Evolutionary conservation across 805 yeast genomes (phyloP), one percentile per base, ranked within the genome.

Genomic region (Candida mattraensis): DNA sequence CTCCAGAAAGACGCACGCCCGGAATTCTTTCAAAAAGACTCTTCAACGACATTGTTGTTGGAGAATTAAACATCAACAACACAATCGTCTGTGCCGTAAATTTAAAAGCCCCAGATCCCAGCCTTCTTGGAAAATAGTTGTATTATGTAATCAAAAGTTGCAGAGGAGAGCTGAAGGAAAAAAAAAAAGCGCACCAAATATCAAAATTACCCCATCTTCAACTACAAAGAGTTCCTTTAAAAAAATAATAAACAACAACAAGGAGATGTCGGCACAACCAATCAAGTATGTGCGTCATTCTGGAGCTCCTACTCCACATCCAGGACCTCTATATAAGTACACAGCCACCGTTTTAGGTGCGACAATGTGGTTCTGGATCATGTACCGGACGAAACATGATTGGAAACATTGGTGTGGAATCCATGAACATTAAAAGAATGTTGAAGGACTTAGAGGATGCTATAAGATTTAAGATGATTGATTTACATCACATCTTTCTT

Each of bases 281-380:
- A 38, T 37, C 27, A 50, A 47, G 36, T 61, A 59, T 40, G 37
- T 52, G 6, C 58, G 59, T 51, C 86, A 80, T 50, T 83, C 84
- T 9, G 73, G 74, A 14, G 76, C 78, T 22, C 77, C 83, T 28
- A 69, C 70, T 41, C 91, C 93, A 20, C 80, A 82, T 49, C 78
- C 78, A 13, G 76, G 78, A 25, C 64, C 74, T 2, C 63, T 72
- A 26, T 73, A 80, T 53, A 70, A 74, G 39, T 68, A 78, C 61
- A 71, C 80, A 14, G 74, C 86, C 29, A 81, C 82, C 50, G 59
- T 72, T 14, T 70, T 87, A 27, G 95, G 95, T 8, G 95, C 91
- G 24, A 72, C 88, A 35, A 81, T 84, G 86, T 84, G 93, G 85
- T 87, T 85, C 63, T 87, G 91, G 85, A 74, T 87, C 44, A 71